These are phyloP conservation scores for Syzygium aqueum DNA, from an alignment of 345 rosid genomes.

Conservation along the genomic window DNA sequence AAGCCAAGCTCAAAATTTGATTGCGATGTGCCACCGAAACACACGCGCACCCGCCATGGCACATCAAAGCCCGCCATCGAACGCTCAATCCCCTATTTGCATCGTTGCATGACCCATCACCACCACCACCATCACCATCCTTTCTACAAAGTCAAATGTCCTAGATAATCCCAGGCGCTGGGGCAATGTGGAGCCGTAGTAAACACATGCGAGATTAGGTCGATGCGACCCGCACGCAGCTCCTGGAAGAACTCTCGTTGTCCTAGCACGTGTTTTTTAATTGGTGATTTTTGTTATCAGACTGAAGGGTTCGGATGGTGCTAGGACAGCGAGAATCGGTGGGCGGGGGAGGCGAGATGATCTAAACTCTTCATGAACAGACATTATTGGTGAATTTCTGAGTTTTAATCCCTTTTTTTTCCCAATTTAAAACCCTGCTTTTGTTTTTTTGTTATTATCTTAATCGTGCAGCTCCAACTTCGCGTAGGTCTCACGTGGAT, in stretches of 20 bases:
- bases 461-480: not conserved
- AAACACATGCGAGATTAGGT: not conserved
- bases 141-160: too few relatives aligned
- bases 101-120: not conserved
- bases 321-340: not conserved
- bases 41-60: not conserved
- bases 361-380: not conserved
- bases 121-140: not conserved
- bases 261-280: not conserved
- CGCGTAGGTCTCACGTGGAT: not conserved
- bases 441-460: too few relatives aligned
- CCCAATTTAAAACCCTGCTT: too few relatives aligned
- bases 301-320: not conserved
- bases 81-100: not conserved
- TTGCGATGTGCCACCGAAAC: not conserved
- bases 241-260: too few relatives aligned
- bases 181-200: rapidly evolving
- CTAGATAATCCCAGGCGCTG: not conserved
- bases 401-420: too few relatives aligned
- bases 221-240: not conserved
- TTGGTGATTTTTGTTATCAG: too few relatives aligned
- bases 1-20: not conserved
- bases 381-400: too few relatives aligned
- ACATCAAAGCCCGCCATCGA: not conserved
- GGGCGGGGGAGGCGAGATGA: not conserved